Evolutionary conservation across 2,329 filamentous ascomycete species (phyloP), one percentile per base, ranked within the genome.

Genomic region (Bretziella fagacearum): DNA sequence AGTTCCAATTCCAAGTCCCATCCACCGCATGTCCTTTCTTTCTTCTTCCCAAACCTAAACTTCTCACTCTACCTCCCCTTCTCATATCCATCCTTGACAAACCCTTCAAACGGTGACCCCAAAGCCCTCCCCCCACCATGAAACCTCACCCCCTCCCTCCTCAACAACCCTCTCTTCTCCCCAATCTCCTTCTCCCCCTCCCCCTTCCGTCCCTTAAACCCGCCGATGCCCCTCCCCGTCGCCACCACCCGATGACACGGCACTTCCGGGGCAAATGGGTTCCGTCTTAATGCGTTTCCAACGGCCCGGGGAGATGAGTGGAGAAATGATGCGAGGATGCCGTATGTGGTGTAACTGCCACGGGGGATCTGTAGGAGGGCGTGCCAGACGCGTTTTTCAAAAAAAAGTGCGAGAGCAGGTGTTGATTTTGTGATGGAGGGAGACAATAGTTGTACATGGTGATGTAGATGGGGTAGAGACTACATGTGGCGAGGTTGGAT

Each of bases 211-310:
- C 80, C 80, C 60, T 78, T 76, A 65, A 83, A 84, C 0, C 80
- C 79, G 35, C 81, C 81, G 18, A 85, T 60, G 6, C 29, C 26
- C 30, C 45, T 25, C 27, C 37, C 37, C 33, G 76, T 79, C 4
- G 82, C 81, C 40, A 93, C 73, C 18, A 89, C 80, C 7, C 85
- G 72, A 61, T 93, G 84, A 52, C 84, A 93, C 1, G 84, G 85
- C 3, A 89, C 80, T 27, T 74, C 70, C 0, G 85, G 84, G 11
- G 85, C 84, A 56, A 89, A 93, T 0, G 84, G 84, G 58, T 93
- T 93, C 7, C 71, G 66, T 15, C 81, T 72, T 57, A 93, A 67
- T 1, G 83, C 83, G 50, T 82, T 84, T 13, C 84, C 84, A 4
- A 91, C 74, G 0, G 84, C 84, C 35, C 84, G 70, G 1, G 84